A percentile compares a stretch with the other conserved stretches of the same genome.
Evolutionary conservation across 305 asterid species (phyloP).

Genomic region (Rubia balearica): DNA sequence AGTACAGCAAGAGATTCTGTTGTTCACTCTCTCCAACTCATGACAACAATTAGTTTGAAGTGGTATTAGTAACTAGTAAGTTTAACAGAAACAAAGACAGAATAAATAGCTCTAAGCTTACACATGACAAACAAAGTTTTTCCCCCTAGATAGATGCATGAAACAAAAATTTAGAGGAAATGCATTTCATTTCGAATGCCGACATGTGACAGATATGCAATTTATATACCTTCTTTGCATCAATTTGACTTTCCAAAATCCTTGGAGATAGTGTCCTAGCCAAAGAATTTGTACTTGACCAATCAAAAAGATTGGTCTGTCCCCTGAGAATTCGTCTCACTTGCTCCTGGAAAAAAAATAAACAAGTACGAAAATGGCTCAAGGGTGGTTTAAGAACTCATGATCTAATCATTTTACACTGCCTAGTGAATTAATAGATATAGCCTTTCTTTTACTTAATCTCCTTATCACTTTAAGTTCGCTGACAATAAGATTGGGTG

Average conservation of each 20-base stretch:
- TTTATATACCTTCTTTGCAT: slow-evolving; percentile 81
- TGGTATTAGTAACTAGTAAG: neutral
- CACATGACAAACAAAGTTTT: neutral
- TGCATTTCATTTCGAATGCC: neutral
- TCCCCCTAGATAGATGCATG: neutral
- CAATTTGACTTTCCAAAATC: slow-evolving; percentile 96
- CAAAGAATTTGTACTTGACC: slow-evolving; percentile 94
- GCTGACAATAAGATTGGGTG: neutral
- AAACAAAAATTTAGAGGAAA: neutral
- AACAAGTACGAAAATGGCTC: slow-evolving; percentile 9
- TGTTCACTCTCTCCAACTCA: neutral
- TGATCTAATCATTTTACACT: neutral
- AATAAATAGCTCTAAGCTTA: neutral
- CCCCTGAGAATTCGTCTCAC: slow-evolving; percentile 97
- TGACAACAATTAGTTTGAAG: neutral
- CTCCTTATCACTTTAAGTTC: neutral
- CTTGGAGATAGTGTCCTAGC: slow-evolving; percentile 95
- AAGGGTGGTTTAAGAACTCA: neutral
- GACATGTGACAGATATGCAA: slow-evolving; percentile 3
- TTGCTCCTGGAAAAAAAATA: slow-evolving; percentile 62
- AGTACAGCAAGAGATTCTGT: neutral
- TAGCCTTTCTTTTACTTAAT: neutral
- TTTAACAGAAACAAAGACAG: neutral
- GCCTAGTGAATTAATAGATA: neutral
- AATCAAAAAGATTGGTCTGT: slow-evolving; percentile 88